Conservation (phyloP, 1,284 basidiomycete genomes). For the Naganishia sp. region DNA sequence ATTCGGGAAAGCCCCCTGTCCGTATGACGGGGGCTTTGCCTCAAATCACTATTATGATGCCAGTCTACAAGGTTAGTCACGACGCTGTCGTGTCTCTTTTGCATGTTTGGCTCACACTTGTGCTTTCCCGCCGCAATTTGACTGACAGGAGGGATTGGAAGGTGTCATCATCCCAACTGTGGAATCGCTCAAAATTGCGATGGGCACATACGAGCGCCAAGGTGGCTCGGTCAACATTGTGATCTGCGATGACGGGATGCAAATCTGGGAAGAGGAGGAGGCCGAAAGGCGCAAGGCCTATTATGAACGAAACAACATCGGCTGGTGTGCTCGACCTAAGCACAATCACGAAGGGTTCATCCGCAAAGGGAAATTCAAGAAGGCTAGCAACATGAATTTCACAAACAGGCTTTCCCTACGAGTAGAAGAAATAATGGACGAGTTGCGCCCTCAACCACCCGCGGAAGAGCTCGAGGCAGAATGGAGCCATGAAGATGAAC, state of each 20-base stretch:
- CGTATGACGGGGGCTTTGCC: constrained; percentile 54
- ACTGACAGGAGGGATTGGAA: constrained; percentile 61
- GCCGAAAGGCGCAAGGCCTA: constrained; percentile 67
- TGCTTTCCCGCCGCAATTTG: background rate
- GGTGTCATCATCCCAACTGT: constrained; percentile 65
- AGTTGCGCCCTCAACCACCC: constrained; percentile 50
- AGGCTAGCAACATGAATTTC: constrained; percentile 87
- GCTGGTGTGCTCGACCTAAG: constrained; percentile 76
- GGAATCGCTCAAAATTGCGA: constrained; percentile 76
- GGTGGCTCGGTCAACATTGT: constrained; percentile 57
- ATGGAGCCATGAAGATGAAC: constrained; percentile 45
- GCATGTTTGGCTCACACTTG: background rate
- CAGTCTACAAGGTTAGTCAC: constrained; percentile 58
- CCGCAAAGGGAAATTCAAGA: constrained; percentile 87
- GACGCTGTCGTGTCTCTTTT: too few relatives aligned
- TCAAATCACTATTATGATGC: constrained; percentile 64
- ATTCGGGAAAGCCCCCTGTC: constrained; percentile 57
- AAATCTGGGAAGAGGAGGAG: constrained; percentile 63
- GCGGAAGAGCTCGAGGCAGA: constrained; percentile 34
- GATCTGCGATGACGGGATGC: constrained; percentile 65
- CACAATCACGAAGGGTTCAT: constrained; percentile 69
- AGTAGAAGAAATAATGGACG: constrained; percentile 69
- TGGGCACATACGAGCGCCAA: constrained; percentile 62
- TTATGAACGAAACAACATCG: constrained; percentile 77
- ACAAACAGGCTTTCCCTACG: constrained; percentile 69